Base-by-base conservation (phyloP, 1,284 basidiomycete genomes). In the Caloboletus firmus region DNA sequence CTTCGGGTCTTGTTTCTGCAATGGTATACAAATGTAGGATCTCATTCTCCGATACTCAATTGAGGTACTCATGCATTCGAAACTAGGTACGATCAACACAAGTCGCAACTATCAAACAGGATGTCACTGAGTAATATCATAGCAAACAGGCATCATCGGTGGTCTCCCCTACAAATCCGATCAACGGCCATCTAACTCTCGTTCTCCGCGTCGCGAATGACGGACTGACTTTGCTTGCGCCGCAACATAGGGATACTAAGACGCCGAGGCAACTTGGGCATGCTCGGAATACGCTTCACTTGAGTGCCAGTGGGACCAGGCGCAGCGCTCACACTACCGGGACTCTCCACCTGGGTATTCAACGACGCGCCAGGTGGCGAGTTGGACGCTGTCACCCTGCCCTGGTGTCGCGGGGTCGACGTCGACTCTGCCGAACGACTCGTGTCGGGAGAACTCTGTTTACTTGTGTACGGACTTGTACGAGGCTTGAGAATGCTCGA, bases 211-310 rank as follows among this genome's bases (percentile, higher is more conserved):
- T 40, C 52, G 31, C 20, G 50, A 12, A 57, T 26, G 4, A 41
- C 54, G 1, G 51, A 20, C 28, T 55, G 61, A 55, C 57, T 56
- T 20, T 66, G 67, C 48, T 65, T 71, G 30, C 67, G 65, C n/a
- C 65, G 63, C 36, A 67, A 49, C 48, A 68, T 57, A 0, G 67
- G 69, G 20, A 67, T 68, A 35, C 69, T 67, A n/a, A 67, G 52
- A 18, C 62, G 57, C 42, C 60, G 69, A 1, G 66, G 64, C n/a
- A 67, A 32, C 51, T 44, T 69, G 15, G 67, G 68, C 36, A 60
- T 20, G 40, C 64, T 71, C 34, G 63, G 55, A 10, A 49, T 36
- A 6, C 50, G 64, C 52, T 53, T 69, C 40, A 48, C 44, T 17
- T 55, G 46, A 4, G 41, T 28, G 6, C 35, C 31, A n/a, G 28